phyloP scores from a whole-genome alignment of 2,329 filamentous ascomycete species.

The Talaromyces marneffei region DNA sequence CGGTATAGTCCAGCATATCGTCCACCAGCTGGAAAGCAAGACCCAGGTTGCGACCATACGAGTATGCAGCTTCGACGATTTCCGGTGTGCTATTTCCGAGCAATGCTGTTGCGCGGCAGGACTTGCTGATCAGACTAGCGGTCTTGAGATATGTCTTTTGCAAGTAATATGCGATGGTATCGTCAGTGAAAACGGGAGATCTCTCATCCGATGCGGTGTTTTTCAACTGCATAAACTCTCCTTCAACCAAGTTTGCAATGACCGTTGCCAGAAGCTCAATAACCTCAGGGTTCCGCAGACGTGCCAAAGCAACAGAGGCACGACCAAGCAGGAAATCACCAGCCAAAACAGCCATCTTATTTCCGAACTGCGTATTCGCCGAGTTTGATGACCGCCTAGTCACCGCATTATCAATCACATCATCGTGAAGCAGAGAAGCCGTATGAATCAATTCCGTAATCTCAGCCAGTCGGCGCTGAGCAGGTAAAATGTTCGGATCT shows the following conservation, averaged over 20 bases:
- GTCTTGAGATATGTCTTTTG: constrained; percentile 99
- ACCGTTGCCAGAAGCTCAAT: constrained; percentile 91
- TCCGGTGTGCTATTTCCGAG: constrained; percentile 69
- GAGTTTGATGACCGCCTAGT: constrained; percentile 78
- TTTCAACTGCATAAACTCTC: constrained; percentile 99
- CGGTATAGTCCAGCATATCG: constrained; percentile 95
- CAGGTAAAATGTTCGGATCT: constrained; percentile 69
- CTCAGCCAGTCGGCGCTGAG: constrained; percentile 85
- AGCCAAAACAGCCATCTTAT: constrained; percentile 97
- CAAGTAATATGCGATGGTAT: constrained; percentile 86
- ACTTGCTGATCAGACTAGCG: constrained; percentile 92
- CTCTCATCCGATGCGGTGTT: constrained; percentile 87
- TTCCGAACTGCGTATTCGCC: constrained; percentile 92
- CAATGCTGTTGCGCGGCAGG: constrained; percentile 81
- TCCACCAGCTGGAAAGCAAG: constrained; percentile 96
- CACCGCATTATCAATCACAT: constrained; percentile 91
- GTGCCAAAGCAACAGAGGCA: constrained; percentile 86
- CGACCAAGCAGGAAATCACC: constrained; percentile 94
- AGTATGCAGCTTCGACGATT: constrained; percentile 85
- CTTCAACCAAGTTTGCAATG: constrained; percentile 95
- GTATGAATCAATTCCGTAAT: constrained; percentile 98
- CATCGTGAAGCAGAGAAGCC: constrained; percentile 91
- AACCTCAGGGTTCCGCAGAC: constrained; percentile 86
- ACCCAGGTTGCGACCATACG: constrained; percentile 88
- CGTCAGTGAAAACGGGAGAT: constrained; percentile 78